phyloP scores from a whole-genome alignment of 768 basidiomycete species.

The Sarcomyxa edulis region DNA sequence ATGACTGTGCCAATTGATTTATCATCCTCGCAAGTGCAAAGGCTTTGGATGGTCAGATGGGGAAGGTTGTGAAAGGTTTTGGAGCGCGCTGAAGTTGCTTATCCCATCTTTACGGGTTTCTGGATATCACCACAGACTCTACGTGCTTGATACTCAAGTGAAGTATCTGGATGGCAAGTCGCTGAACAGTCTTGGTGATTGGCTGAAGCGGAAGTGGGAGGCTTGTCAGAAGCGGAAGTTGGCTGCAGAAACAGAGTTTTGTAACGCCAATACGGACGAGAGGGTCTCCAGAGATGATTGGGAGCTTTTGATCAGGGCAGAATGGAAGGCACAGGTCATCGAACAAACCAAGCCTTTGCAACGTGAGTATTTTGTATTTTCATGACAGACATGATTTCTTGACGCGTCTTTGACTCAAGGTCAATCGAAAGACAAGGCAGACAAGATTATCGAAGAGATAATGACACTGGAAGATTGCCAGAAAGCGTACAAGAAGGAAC shows the following conservation, averaged over 20 bases:
- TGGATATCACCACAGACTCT: conserved; percentile 3
- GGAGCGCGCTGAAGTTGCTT: conserved; percentile 14
- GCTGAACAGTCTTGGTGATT: conserved; percentile 2
- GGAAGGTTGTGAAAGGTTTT: conserved; percentile 22
- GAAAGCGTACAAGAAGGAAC: not conserved
- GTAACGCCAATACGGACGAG: too few relatives aligned
- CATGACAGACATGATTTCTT: too few relatives aligned
- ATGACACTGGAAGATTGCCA: not conserved
- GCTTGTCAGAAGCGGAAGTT: conserved; percentile 1
- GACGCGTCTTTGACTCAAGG: too few relatives aligned
- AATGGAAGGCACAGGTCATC: conserved; percentile 4
- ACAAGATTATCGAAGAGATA: conserved; percentile 5
- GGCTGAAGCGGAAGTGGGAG: conserved; percentile 1
- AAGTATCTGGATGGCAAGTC: not conserved
- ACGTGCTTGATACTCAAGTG: conserved; percentile 5
- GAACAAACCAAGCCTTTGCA: conserved; percentile 4
- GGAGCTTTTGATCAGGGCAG: too few relatives aligned
- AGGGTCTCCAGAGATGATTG: not conserved
- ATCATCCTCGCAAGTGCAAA: conserved; percentile 20
- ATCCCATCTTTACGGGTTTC: conserved; percentile 7
- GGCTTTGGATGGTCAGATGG: conserved; percentile 22
- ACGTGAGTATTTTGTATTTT: too few relatives aligned
- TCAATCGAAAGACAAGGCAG: conserved; percentile 2
- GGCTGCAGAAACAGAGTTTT: not conserved
- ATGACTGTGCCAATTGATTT: conserved; percentile 27